A percentile compares a stretch with the other conserved stretches of the same genome.
phyloP scores from a whole-genome alignment of 2,329 filamentous ascomycete genomes.

The Colletotrichum paranaense region DNA sequence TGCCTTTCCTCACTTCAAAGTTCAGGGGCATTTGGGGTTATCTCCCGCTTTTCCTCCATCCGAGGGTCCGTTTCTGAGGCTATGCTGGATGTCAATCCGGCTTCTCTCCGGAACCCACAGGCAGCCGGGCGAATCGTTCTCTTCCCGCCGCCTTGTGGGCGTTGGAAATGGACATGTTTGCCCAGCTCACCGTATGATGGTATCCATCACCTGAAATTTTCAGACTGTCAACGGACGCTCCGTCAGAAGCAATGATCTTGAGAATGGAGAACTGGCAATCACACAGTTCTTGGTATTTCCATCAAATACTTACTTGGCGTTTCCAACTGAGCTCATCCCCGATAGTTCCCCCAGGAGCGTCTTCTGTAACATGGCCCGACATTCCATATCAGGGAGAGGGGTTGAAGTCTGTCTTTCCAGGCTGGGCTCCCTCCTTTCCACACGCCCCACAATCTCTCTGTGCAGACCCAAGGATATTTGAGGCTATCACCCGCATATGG shows the following conservation, averaged over 20 bases:
- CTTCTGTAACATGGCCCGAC: neutral
- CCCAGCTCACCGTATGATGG: constrained; percentile 4
- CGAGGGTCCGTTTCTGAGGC: constrained; percentile 6
- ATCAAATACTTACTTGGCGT: too few relatives aligned
- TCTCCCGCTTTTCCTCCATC: constrained; percentile 10
- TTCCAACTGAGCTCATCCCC: neutral
- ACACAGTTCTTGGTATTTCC: neutral
- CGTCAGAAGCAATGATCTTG: neutral
- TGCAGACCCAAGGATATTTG: neutral
- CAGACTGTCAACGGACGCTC: neutral
- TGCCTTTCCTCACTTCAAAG: neutral
- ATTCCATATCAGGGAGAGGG: neutral
- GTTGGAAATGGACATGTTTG: neutral
- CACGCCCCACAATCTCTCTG: neutral
- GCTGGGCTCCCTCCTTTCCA: neutral
- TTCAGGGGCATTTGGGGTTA: neutral
- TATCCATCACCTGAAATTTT: constrained; percentile 13
- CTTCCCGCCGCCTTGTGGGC: constrained; percentile 4
- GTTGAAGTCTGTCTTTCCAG: neutral
- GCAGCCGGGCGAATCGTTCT: neutral
- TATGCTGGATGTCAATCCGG: constrained; percentile 23
- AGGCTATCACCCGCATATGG: neutral
- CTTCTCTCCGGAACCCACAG: constrained; percentile 21
- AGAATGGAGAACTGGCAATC: neutral
- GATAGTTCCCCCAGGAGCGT: neutral